These are phyloP conservation scores for Papiliotrema laurentii DNA, from an alignment of 1,284 basidiomycete genomes.

Conservation along the genomic window DNA sequence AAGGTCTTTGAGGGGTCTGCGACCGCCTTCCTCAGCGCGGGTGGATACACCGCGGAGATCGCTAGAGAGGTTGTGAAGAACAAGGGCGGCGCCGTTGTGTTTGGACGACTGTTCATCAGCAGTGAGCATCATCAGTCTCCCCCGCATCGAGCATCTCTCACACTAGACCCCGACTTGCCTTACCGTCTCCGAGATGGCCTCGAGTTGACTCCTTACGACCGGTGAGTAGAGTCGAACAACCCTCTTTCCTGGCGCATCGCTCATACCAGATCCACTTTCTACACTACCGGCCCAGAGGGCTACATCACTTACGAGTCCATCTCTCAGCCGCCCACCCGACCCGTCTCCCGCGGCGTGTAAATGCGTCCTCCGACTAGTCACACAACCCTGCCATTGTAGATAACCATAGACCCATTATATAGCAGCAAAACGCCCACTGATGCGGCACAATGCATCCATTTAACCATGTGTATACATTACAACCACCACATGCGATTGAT, in stretches of 20 bases:
- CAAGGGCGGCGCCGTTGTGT: conserved; percentile 50
- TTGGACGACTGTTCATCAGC: conserved; percentile 54
- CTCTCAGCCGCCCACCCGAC: too few species aligned
- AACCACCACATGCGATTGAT: too few species aligned
- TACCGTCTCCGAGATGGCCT: conserved; percentile 46
- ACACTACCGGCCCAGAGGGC: conserved; percentile 19
- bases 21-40: conserved; percentile 52
- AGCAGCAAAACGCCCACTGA: too few species aligned
- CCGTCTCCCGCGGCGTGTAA: too few species aligned
- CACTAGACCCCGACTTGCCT: conserved; percentile 56
- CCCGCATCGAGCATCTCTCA: background rate
- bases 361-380: too few species aligned
- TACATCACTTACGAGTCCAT: too few species aligned
- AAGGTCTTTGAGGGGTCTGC: conserved; percentile 18
- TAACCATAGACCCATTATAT: too few species aligned
- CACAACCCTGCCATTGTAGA: too few species aligned
- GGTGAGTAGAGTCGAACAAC: conserved; percentile 8
- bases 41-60: conserved; percentile 47
- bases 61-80: conserved; percentile 30
- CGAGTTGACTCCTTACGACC: conserved; percentile 42
- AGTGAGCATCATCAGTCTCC: conserved; percentile 34
- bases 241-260: background rate
- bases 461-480: too few species aligned
- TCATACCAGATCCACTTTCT: conserved; percentile 21
- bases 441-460: too few species aligned